A percentile compares a stretch with the other conserved stretches of the same genome.
Conservation (phyloP, 352 stramenopile species). For the Paralagenidium karlingii region DNA sequence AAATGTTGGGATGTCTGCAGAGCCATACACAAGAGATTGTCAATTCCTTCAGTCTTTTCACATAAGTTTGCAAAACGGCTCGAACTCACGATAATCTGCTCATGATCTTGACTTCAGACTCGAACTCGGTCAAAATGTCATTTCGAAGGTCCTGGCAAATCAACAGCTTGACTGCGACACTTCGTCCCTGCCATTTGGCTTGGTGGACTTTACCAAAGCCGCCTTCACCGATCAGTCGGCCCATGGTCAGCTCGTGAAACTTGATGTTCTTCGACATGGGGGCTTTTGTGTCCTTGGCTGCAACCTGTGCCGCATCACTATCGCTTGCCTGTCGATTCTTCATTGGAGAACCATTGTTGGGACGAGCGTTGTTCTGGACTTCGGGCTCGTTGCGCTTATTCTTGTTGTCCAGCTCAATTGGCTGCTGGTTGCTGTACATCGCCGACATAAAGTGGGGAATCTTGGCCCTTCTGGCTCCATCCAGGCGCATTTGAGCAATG, state of each 20-base stretch:
- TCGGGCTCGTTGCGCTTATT: too few species aligned
- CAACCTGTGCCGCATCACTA: not conserved
- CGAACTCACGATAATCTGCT: too few species aligned
- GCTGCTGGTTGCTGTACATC: not conserved
- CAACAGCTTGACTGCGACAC: conserved; percentile 7
- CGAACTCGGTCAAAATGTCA: conserved; percentile 7
- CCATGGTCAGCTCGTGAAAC: conserved; percentile 4
- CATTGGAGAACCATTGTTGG: not conserved
- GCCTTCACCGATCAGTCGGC: conserved; percentile 7
- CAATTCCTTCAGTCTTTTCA: too few species aligned
- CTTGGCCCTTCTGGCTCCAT: conserved; percentile 6
- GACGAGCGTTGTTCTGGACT: not conserved
- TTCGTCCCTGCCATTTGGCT: conserved; percentile 5
- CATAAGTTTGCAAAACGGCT: too few species aligned
- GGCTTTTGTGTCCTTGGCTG: too few species aligned
- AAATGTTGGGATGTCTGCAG: conserved; percentile 97
- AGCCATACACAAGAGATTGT: too few species aligned
- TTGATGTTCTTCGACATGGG: conserved; percentile 4
- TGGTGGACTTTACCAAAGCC: conserved; percentile 8
- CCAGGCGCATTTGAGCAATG: not conserved
- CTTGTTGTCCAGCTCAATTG: not conserved
- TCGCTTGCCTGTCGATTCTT: not conserved
- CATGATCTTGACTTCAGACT: conserved; percentile 10
- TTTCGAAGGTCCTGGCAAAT: conserved; percentile 8
- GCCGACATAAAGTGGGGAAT: conserved; percentile 6